A percentile compares a stretch with the other conserved stretches of the same genome.
Conservation (phyloP, 768 basidiomycete species). For the Dentipellis fragilis region DNA sequence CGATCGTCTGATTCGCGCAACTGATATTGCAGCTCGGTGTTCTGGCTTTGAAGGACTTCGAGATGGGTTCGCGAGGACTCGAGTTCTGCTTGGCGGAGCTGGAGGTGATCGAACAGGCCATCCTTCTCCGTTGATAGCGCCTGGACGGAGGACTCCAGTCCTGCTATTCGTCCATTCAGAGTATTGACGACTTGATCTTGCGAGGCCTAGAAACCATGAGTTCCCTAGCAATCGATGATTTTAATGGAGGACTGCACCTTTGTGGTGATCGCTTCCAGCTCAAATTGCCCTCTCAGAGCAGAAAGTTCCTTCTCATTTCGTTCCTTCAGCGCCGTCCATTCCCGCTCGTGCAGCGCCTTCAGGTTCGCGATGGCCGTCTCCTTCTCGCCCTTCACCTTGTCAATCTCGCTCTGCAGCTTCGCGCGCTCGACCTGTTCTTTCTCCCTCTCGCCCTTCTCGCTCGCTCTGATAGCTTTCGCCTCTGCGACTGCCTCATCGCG, state of each 20-base stretch:
- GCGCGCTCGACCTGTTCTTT: slow-evolving; percentile 39
- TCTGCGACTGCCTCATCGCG: slow-evolving; percentile 71
- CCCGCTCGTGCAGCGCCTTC: slow-evolving; percentile 62
- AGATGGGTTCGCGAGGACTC: slow-evolving; percentile 74
- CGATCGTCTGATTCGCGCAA: slow-evolving; percentile 74
- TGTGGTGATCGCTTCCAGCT: slow-evolving; percentile 60
- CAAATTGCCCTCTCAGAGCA: slow-evolving; percentile 58
- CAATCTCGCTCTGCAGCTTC: slow-evolving; percentile 53
- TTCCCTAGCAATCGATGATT: too few relatives aligned
- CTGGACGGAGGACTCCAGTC: slow-evolving; percentile 63
- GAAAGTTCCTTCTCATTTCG: slow-evolving; percentile 66
- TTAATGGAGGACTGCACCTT: slow-evolving; percentile 43
- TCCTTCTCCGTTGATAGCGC: slow-evolving; percentile 68
- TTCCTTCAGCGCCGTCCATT: slow-evolving; percentile 49
- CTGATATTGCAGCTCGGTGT: slow-evolving; percentile 80
- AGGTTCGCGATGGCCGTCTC: slow-evolving; percentile 54
- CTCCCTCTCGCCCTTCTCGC: slow-evolving; percentile 42
- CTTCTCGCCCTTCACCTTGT: slow-evolving; percentile 47
- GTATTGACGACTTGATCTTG: slow-evolving; percentile 57
- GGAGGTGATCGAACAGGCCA: slow-evolving; percentile 74
- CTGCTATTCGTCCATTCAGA: slow-evolving; percentile 51
- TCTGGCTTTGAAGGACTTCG: slow-evolving; percentile 67
- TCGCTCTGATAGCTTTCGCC: slow-evolving; percentile 37
- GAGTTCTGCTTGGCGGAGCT: slow-evolving; percentile 80
- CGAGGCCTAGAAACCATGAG: slow-evolving; percentile 35